phyloP scores from a whole-genome alignment of 129 eudicot genomes.

The Escallonia rubra region DNA sequence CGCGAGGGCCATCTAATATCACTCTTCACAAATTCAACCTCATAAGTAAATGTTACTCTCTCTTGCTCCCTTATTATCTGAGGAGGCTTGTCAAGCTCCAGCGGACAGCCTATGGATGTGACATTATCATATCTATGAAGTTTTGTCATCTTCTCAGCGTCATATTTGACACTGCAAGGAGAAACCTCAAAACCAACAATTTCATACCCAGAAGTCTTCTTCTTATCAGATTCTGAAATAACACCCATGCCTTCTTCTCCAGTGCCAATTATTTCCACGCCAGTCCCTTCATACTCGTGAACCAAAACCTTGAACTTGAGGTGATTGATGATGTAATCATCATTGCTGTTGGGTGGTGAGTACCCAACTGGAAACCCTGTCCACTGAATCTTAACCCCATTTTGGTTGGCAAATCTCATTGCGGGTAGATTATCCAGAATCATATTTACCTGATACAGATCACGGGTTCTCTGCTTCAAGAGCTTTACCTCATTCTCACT shows the following conservation, averaged over 20 bases:
- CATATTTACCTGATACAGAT: constrained; percentile 39
- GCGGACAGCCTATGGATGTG: not conserved
- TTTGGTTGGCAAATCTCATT: constrained; percentile 24
- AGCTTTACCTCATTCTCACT: constrained; percentile 25
- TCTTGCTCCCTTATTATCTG: constrained; percentile 24
- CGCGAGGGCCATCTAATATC: constrained; percentile 40
- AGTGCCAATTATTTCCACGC: constrained; percentile 28
- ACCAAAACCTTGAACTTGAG: constrained; percentile 29
- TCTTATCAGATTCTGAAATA: constrained; percentile 5
- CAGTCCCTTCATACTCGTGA: constrained; percentile 26
- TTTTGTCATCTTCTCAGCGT: constrained; percentile 2
- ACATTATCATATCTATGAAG: constrained; percentile 16
- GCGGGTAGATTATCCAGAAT: constrained; percentile 40
- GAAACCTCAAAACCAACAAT: constrained; percentile 40
- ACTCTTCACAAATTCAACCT: constrained; percentile 29
- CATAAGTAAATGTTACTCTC: constrained; percentile 21
- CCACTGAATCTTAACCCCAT: constrained; percentile 30
- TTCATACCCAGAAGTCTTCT: constrained; percentile 21
- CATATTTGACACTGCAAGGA: constrained; percentile 29
- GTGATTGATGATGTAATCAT: constrained; percentile 33
- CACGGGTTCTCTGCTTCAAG: constrained; percentile 29
- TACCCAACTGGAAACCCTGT: constrained; percentile 39
- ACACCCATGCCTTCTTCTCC: constrained; percentile 30
- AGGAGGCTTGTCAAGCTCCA: not conserved
- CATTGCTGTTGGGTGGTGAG: constrained; percentile 18